Evolutionary conservation across 2,329 filamentous ascomycete species (phyloP).

Genomic region (Ceratocystis colombiana): DNA sequence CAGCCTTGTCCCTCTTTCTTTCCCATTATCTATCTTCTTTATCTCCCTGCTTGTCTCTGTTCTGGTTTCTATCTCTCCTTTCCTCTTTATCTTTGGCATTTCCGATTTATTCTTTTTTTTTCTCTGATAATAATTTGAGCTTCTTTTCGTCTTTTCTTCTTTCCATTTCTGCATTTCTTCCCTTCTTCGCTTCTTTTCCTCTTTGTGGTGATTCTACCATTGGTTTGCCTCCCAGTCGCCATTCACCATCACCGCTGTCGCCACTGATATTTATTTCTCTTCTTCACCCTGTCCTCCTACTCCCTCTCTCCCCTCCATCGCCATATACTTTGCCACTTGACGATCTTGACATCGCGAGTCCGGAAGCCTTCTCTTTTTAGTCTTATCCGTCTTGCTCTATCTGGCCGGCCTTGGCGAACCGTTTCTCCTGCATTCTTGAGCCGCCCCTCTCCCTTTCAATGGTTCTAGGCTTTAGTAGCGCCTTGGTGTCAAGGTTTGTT

Average conservation of each 20-base stretch:
- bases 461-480: neutral
- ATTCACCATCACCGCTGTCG: neutral
- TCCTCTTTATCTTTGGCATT: neutral
- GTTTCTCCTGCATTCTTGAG: neutral
- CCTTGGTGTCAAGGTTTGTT: slow-evolving; percentile 5
- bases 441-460: neutral
- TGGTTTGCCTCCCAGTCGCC: neutral
- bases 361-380: neutral
- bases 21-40: neutral
- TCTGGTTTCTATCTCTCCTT: neutral
- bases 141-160: neutral
- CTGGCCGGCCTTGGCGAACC: neutral
- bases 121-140: neutral
- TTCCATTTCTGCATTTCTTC: neutral
- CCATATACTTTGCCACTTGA: neutral
- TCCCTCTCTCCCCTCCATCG: neutral
- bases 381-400: neutral
- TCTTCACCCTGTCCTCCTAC: neutral
- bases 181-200: neutral
- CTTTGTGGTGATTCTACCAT: neutral
- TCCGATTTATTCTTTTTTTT: slow-evolving; percentile 12
- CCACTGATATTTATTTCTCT: slow-evolving; percentile 2
- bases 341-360: neutral
- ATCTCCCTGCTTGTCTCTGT: neutral
- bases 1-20: neutral